Conservation (phyloP, 2,329 filamentous ascomycete species). For the Diplodia scrobiculata region DNA sequence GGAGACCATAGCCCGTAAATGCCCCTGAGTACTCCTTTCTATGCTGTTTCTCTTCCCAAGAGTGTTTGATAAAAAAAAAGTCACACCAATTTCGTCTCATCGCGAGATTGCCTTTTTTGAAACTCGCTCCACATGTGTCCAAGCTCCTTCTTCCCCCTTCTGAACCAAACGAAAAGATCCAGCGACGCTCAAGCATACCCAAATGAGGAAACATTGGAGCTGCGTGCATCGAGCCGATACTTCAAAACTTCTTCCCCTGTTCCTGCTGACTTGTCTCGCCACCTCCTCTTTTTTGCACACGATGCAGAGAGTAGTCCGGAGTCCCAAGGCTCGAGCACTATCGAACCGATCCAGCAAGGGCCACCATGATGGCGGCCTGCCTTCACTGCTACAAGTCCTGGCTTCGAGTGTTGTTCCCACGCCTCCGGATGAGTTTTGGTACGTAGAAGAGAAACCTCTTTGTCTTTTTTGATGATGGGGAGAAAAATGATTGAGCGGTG, state of each 20-base stretch:
- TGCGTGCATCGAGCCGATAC: conserved; percentile 44
- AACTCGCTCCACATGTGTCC: conserved; percentile 21
- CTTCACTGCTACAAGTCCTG: conserved; percentile 45
- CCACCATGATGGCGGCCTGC: conserved; percentile 31
- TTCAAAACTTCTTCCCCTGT: conserved; percentile 13
- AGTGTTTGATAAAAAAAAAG: background rate
- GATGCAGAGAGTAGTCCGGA: conserved; percentile 36
- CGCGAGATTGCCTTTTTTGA: conserved; percentile 6
- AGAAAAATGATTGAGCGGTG: conserved; percentile 7
- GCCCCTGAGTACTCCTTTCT: conserved; percentile 18
- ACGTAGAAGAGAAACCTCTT: background rate
- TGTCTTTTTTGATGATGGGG: background rate
- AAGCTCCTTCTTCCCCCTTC: background rate
- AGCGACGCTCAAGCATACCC: conserved; percentile 45
- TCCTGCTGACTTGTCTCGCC: background rate
- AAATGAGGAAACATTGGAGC: conserved; percentile 15
- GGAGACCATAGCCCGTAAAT: background rate
- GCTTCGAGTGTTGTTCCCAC: conserved; percentile 42
- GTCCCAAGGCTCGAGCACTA: conserved; percentile 45
- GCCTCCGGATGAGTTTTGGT: conserved; percentile 36
- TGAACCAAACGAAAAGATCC: conserved; percentile 24
- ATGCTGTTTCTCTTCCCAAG: conserved; percentile 3
- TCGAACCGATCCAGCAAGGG: conserved; percentile 41
- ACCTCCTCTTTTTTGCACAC: conserved; percentile 31
- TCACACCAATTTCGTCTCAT: conserved; percentile 1